These are phyloP conservation scores for Anaeramoeba flamelloides DNA, from an alignment of 78 protist species.

Conservation along the genomic window DNA sequence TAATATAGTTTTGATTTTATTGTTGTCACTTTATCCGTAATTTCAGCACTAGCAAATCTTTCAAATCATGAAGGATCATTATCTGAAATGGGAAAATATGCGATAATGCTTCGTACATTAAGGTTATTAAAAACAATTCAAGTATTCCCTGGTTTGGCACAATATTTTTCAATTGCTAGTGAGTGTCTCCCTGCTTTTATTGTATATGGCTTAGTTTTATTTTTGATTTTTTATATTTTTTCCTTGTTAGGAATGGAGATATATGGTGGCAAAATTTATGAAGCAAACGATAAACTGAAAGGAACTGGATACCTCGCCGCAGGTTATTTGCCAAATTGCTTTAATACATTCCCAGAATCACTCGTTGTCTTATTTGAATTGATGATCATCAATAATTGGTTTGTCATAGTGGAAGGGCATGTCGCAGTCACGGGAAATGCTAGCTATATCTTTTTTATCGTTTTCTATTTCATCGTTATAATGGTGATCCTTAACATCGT, in stretches of 20 bases:
- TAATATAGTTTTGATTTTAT: too few species aligned
- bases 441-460: background rate
- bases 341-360: background rate
- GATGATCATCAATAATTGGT: background rate
- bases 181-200: background rate
- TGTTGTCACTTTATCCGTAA: too few species aligned
- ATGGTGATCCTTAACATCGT: background rate
- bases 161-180: background rate
- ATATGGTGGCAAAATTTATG: background rate
- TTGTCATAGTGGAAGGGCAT: background rate
- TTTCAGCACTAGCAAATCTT: too few species aligned
- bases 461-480: background rate
- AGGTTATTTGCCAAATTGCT: background rate
- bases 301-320: background rate
- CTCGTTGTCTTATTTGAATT: background rate
- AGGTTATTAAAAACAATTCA: background rate
- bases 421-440: background rate
- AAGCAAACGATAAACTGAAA: background rate
- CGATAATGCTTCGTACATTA: background rate
- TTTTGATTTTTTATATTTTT: background rate
- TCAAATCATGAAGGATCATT: too few species aligned
- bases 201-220: background rate
- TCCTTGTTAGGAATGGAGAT: background rate
- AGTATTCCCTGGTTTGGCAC: background rate
- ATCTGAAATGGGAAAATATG: background rate